phyloP scores from a whole-genome alignment of 1,284 basidiomycete species.

The Cystobasidium sp. region DNA sequence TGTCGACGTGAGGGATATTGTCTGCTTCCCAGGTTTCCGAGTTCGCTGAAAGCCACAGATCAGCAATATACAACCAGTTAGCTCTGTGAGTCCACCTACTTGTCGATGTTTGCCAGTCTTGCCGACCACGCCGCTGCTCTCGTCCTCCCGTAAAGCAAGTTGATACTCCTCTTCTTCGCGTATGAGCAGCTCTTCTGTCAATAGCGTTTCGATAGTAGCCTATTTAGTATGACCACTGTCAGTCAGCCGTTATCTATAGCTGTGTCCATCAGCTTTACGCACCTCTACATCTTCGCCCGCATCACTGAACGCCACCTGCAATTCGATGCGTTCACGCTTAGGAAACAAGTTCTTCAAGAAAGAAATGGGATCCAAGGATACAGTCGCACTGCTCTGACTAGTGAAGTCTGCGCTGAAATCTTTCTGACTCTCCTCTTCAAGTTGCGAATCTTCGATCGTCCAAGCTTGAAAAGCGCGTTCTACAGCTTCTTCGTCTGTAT shows the following conservation, averaged over 20 bases:
- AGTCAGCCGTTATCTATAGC: not conserved
- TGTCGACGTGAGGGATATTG: constrained; percentile 34
- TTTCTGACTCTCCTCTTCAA: not conserved
- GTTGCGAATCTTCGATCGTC: constrained; percentile 20
- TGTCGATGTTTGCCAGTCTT: constrained; percentile 11
- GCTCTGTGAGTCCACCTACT: not conserved
- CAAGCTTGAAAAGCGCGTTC: constrained; percentile 43
- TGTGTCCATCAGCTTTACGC: not conserved
- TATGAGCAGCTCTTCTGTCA: constrained; percentile 39
- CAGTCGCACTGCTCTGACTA: not conserved
- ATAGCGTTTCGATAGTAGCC: constrained; percentile 32
- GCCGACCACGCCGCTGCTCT: not conserved
- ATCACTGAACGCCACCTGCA: constrained; percentile 36
- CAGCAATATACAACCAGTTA: not conserved
- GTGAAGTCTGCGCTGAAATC: not conserved
- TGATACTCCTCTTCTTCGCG: constrained; percentile 36
- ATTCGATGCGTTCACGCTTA: constrained; percentile 35
- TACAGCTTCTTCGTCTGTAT: constrained; percentile 38
- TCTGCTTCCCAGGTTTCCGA: constrained; percentile 40
- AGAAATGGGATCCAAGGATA: constrained; percentile 29
- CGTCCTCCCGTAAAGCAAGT: not conserved
- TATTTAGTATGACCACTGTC: not conserved
- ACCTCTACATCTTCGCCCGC: constrained; percentile 38
- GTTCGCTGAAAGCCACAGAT: not conserved
- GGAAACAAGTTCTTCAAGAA: constrained; percentile 44